Evolutionary conservation across 2,329 filamentous ascomycete species (phyloP).

Genomic region (Pleomassaria siparia): DNA sequence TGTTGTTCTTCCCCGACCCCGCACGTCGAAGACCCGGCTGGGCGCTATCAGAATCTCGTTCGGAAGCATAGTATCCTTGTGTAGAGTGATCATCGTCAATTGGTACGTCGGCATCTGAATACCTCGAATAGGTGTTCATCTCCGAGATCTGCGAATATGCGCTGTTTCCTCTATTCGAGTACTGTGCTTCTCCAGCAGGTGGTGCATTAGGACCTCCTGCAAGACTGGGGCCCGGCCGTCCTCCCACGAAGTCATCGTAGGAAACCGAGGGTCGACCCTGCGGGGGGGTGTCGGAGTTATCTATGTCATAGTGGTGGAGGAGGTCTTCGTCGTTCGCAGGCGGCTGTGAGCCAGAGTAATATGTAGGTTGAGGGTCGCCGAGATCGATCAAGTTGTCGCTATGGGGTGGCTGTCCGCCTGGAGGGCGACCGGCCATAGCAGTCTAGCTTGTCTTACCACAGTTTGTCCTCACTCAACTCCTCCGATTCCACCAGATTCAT

Average conservation of each 20-base stretch:
- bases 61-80: conserved; percentile 75
- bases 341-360: conserved; percentile 74
- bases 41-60: conserved; percentile 59
- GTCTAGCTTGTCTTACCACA: conserved; percentile 23
- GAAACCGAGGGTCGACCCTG: conserved; percentile 80
- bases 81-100: conserved; percentile 73
- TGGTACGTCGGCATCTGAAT: conserved; percentile 85
- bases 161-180: conserved; percentile 40
- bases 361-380: conserved; percentile 69
- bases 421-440: conserved; percentile 57
- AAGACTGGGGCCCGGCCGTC: conserved; percentile 50
- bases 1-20: conserved; percentile 65
- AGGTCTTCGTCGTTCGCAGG: conserved; percentile 81
- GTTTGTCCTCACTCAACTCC: conserved; percentile 25
- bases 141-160: conserved; percentile 76
- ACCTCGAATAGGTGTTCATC: conserved; percentile 84
- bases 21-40: conserved; percentile 50
- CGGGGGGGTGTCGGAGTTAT: conserved; percentile 62
- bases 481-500: conserved; percentile 26
- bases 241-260: conserved; percentile 93
- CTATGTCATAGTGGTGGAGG: conserved; percentile 71
- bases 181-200: conserved; percentile 39
- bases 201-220: conserved; percentile 47
- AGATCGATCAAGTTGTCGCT: conserved; percentile 69
- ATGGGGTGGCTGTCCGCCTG: conserved; percentile 51